These are phyloP conservation scores for Capsicum chinense DNA, from an alignment of 257 asterid genomes.

Conservation along the genomic window DNA sequence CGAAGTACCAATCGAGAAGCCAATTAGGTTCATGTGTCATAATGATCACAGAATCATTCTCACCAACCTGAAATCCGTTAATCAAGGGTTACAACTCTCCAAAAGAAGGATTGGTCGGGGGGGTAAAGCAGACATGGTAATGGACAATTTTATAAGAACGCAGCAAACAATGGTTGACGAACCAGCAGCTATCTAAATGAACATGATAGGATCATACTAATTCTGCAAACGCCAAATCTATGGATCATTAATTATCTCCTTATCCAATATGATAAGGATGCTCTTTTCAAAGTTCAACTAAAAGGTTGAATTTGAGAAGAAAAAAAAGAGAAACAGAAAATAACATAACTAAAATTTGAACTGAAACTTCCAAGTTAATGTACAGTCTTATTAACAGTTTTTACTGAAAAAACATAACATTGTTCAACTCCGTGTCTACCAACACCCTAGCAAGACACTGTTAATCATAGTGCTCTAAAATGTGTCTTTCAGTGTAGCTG, in stretches of 20 bases:
- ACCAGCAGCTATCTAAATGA: not conserved
- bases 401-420: not conserved
- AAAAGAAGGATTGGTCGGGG: not conserved
- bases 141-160: not conserved
- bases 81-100: not conserved
- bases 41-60: slow-evolving; percentile 83
- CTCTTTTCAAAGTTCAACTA: not conserved
- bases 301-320: not conserved
- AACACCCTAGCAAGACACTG: not conserved
- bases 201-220: not conserved
- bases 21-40: slow-evolving; percentile 98
- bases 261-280: not conserved
- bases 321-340: not conserved
- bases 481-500: not conserved
- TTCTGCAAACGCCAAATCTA: not conserved
- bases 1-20: slow-evolving; percentile 98
- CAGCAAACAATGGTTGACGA: not conserved
- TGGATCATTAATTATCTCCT: slow-evolving; percentile 4
- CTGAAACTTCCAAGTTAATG: slow-evolving; percentile 14
- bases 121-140: not conserved
- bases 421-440: not conserved
- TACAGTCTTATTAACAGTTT: not conserved
- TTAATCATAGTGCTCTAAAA: not conserved
- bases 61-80: slow-evolving; percentile 64
- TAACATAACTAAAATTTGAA: not conserved